These are phyloP conservation scores for Suillus paluster DNA, from an alignment of 768 basidiomycete species.

Conservation along the genomic window DNA sequence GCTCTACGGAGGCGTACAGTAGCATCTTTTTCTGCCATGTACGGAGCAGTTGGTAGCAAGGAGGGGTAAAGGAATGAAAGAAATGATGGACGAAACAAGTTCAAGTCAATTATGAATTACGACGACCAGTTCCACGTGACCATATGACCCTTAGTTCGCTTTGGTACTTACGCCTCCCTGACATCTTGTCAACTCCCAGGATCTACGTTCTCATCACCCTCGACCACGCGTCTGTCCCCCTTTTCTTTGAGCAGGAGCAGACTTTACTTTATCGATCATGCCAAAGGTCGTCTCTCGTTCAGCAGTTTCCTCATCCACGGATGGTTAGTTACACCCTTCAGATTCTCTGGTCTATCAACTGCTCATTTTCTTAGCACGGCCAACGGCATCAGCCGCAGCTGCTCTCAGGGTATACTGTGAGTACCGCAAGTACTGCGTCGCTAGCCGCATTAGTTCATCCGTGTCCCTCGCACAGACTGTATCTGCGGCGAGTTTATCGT, in stretches of 20 bases:
- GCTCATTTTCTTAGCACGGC: slow-evolving; percentile 55
- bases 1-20: slow-evolving; percentile 76
- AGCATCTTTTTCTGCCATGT: slow-evolving; percentile 85
- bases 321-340: slow-evolving; percentile 54
- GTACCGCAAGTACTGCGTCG: slow-evolving; percentile 29
- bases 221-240: not conserved
- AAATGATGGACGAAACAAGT: slow-evolving; percentile 18
- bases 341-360: slow-evolving; percentile 6
- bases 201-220: slow-evolving; percentile 11
- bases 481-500: slow-evolving; percentile 90
- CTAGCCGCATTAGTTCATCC: slow-evolving; percentile 15
- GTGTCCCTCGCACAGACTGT: slow-evolving; percentile 58
- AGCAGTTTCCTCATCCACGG: slow-evolving; percentile 85
- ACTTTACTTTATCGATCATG: slow-evolving; percentile 48
- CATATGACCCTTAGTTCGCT: slow-evolving; percentile 12
- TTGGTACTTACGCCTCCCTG: slow-evolving; percentile 28
- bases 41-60: slow-evolving; percentile 22
- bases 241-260: not conserved
- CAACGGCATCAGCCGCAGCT: slow-evolving; percentile 78
- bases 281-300: slow-evolving; percentile 92
- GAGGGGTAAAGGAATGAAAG: slow-evolving; percentile 26
- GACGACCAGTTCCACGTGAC: slow-evolving; percentile 5
- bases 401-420: slow-evolving; percentile 83
- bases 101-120: slow-evolving; percentile 32
- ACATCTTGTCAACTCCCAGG: slow-evolving; percentile 13